phyloP scores from a whole-genome alignment of 352 stramenopile species.

The Phytopythium ostracodes region DNA sequence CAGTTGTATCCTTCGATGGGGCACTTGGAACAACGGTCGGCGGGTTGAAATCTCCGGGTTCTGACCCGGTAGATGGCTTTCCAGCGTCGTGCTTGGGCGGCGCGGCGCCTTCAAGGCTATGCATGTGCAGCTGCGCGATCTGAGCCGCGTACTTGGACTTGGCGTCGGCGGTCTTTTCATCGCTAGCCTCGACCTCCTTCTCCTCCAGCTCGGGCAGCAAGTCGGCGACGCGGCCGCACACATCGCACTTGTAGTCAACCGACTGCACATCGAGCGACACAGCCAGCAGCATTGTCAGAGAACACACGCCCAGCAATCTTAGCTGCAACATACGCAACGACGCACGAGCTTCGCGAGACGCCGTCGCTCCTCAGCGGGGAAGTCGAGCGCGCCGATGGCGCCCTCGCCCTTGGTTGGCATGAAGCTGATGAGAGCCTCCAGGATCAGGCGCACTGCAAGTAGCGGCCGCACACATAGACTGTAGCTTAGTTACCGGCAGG shows the following conservation, averaged over 20 bases:
- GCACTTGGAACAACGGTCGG: neutral
- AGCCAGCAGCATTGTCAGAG: too few relatives aligned
- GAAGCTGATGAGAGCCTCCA: constrained; percentile 98
- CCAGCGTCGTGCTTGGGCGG: neutral
- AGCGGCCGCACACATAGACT: neutral
- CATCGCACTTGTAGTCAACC: constrained; percentile 70
- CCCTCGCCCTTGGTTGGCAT: constrained; percentile 90
- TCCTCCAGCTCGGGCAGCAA: constrained; percentile 59
- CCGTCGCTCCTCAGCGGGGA: constrained; percentile 57
- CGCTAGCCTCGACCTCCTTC: constrained; percentile 11
- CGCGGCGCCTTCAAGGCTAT: constrained; percentile 48
- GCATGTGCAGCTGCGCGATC: constrained; percentile 79
- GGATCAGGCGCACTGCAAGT: constrained; percentile 90
- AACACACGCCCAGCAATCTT: too few relatives aligned
- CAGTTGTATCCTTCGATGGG: neutral
- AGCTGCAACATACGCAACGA: neutral
- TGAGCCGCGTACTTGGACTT: constrained; percentile 72
- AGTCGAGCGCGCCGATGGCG: constrained; percentile 80
- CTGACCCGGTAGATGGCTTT: neutral
- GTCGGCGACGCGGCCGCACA: constrained; percentile 60
- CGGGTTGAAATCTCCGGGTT: neutral
- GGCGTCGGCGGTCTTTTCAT: constrained; percentile 11
- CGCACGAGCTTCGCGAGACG: constrained; percentile 59
- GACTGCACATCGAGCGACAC: constrained; percentile 28
- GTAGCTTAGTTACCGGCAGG: constrained; percentile 1